These are phyloP conservation scores for Cercospora berteroae DNA, from an alignment of 2,329 filamentous ascomycete genomes.

Conservation along the genomic window DNA sequence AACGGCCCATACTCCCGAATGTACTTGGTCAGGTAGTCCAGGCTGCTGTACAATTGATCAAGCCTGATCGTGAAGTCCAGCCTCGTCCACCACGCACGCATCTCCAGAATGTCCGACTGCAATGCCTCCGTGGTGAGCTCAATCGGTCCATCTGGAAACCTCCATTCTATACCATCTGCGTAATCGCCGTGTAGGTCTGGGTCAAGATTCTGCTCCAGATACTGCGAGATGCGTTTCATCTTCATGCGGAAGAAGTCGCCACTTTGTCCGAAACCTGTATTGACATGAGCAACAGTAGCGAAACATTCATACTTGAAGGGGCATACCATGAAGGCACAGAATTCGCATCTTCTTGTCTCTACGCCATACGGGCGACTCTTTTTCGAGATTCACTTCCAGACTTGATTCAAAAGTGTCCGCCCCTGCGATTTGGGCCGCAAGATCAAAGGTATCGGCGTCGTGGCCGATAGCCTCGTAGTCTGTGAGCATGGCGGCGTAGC, in stretches of 20 bases:
- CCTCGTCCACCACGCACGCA: constrained; percentile 21
- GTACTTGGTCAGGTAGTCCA: constrained; percentile 22
- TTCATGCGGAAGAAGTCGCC: constrained; percentile 25
- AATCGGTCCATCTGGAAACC: constrained; percentile 21
- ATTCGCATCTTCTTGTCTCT: constrained; percentile 14
- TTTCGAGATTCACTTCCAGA: constrained; percentile 15
- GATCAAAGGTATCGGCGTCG: constrained; percentile 11
- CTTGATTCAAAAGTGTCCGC: constrained; percentile 12
- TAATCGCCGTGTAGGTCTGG: constrained; percentile 15
- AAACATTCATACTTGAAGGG: neutral
- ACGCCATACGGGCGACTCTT: neutral
- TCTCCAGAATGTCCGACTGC: constrained; percentile 20
- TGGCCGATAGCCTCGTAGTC: constrained; percentile 16
- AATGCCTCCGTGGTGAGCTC: constrained; percentile 18
- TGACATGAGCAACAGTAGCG: neutral
- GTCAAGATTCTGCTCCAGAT: constrained; percentile 15
- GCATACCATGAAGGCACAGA: constrained; percentile 17
- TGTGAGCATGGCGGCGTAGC: constrained; percentile 9
- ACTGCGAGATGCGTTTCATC: constrained; percentile 16
- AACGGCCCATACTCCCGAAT: constrained; percentile 21
- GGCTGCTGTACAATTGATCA: constrained; percentile 22
- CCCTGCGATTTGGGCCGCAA: constrained; percentile 11
- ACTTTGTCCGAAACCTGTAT: constrained; percentile 22
- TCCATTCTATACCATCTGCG: constrained; percentile 20
- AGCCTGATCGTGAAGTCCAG: constrained; percentile 22